Evolutionary conservation across 73 alveolate species (phyloP), one percentile per base, ranked within the genome.

Genomic region (Stentor coeruleus): DNA sequence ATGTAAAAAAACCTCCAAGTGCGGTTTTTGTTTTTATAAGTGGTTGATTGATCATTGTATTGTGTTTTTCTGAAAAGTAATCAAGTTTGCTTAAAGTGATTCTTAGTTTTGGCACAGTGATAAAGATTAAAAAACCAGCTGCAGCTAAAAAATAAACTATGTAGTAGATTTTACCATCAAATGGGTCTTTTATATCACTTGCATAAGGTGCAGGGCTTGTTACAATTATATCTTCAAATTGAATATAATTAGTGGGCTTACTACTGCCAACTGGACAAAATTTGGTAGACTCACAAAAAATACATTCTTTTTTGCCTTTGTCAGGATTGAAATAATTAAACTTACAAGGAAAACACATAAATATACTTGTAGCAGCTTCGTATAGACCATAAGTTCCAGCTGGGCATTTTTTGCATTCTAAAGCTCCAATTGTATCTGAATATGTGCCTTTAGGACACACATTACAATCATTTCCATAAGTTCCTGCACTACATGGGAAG

Each of bases 371-470:
- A 0, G 73, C 73, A n/a, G 35, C 73, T 20, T 57, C 15, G 28
- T 57, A 31, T 20, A 31, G 73, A 20, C 73, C 73, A 57, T 57
- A 57, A 20, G 15, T 57, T 2, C 73, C 73, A 20, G 73, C 0
- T 57, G 73, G 73, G 73, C 73, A 57, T 57, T 57, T 57, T 57
- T 57, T 57, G 73, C 73, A 57, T 2, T 57, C 73, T 20, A 20
- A 57, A 20, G 28, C 15, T 20, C 28, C 28, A 57, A 57, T 20
- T 57, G 15, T 2, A 2, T 57, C 73, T 57, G 73, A 57, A 57
- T 57, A 57, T 2, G 0, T 0, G 0, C 73, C 73, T 57, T 57
- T n/a, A 0, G 73, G 73, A 57, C 73, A 57, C 1, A 57, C 28
- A 20, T 57, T 31, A 2, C 73, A 57, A 31, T 2, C 28, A 20